Evolutionary conservation across 2,329 filamentous ascomycete genomes (phyloP), one percentile per base, ranked within the genome.

Genomic region (Epichloe bromicola): DNA sequence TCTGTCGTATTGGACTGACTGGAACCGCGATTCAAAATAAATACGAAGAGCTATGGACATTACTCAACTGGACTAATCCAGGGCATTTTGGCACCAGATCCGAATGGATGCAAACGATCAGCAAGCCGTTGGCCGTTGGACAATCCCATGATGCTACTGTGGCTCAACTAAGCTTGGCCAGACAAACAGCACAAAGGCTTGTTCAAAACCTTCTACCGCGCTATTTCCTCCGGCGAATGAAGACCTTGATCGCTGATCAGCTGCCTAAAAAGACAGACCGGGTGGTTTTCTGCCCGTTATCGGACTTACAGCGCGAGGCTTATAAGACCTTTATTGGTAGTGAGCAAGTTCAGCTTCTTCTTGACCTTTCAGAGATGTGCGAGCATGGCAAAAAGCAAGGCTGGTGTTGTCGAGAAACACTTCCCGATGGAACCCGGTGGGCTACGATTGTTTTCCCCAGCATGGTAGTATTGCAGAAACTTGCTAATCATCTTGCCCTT

Each of bases 11-110:
- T 54, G 93, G 93, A 0, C 74, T 98, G 8, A 97, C 90, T 0
- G 93, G 93, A 2, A 98, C 93, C 0, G 91, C 91, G 0, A 96
- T 98, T 43, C 93, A 98, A 63, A 98, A 98, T 66, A 93, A 88
- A 57, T 98, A 98, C 64, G 88, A 96, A 63, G 93, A 98, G 65
- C 75, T 98, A 1, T 98, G 91, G 91, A 94, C 89, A 0, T 73
- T 98, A 0, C 73, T 98, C 3, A 95, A 98, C 63, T 98, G 93
- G 93, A 90, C 89, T 0, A 93, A 94, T 58, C 93, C 93, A 0
- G 91, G 89, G 0, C 69, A 75, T 45, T 78, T 83, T 50, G 79
- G 78, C 15, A 74, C 73, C 0, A 61, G 86, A 10, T 71, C 77
- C 5, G 85, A 86, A 41, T 98, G 93, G 93, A 85, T 82, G 60